Base-by-base conservation (phyloP, 805 yeast species). In the Nakazawaea peltata region DNA sequence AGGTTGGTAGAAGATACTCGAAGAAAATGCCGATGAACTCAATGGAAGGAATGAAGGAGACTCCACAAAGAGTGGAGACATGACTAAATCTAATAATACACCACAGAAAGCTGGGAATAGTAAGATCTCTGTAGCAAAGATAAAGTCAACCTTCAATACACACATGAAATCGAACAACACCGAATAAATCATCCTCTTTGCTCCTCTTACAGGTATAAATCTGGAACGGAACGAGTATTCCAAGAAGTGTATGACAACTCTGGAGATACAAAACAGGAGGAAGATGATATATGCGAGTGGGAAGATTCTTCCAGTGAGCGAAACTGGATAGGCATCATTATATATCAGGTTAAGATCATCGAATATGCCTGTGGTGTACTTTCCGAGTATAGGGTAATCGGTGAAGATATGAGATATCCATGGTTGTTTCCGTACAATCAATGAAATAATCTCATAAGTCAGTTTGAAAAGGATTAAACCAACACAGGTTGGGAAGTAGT, bases 41-140 rank as follows among this genome's bases (percentile, higher is more conserved):
- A 18, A 13, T n/a, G 34, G 32, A 19, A 26, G 19, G 6, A 48
- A 38, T 9, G 41, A 21, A 0, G 39, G 40, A 4, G 33, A 26
- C 12, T 23, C 12, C n/a, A 50, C 43, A 2, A 76, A 47, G 3
- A 81, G 44, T 1, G 94, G 92, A 4, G 79, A 63, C 3, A 78
- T 43, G 3, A 86, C 78, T 40, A 81, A 61, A 45, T 81, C 88
- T 19, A 90, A 54, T 49, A 86, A 69, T 44, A 74, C 56, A 2
- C 98, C 98, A 49, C 97, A 87, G 46, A 76, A 76, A 0, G 82
- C 65, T 1, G 98, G 98, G 61, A 92, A 90, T 5, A 80, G 63
- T n/a, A 82, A 67, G 33, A 87, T 67, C 52, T 92, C 98, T 32
- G 85, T 69, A 4, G 78, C 69, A 49, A 88, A 81, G 18, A 92